Conservation (phyloP, 2,329 filamentous ascomycete species). For the Beauveria pseudobassiana region DNA sequence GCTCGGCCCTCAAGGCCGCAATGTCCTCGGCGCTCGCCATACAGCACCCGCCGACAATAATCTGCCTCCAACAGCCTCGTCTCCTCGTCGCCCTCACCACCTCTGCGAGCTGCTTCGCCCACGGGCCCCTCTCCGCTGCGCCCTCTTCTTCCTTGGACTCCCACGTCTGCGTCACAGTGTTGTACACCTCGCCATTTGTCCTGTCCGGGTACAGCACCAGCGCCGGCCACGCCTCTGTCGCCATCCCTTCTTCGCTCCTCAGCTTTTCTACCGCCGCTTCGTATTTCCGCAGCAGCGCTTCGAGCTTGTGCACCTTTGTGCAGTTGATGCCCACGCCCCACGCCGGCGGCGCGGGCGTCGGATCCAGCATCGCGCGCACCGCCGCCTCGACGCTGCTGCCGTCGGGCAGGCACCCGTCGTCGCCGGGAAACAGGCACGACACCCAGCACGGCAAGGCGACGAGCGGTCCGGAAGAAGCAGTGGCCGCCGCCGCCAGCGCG, state of each 20-base stretch:
- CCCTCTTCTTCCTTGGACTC: constrained; percentile 33
- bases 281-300: constrained; percentile 45
- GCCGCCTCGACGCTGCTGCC: constrained; percentile 35
- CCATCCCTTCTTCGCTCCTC: constrained; percentile 24
- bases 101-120: constrained; percentile 38
- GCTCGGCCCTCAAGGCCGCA: constrained; percentile 17
- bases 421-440: constrained; percentile 52
- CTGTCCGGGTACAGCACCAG: constrained; percentile 63
- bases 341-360: constrained; percentile 22
- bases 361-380: constrained; percentile 31
- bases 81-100: constrained; percentile 30
- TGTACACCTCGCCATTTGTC: constrained; percentile 60
- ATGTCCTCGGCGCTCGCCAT: constrained; percentile 35
- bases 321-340: constrained; percentile 64
- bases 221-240: constrained; percentile 36
- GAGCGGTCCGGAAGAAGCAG: constrained; percentile 9
- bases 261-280: constrained; percentile 40
- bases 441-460: constrained; percentile 48
- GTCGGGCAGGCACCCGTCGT: constrained; percentile 47
- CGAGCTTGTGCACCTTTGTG: constrained; percentile 57
- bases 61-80: constrained; percentile 34
- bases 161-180: constrained; percentile 56
- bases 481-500: constrained; percentile 25
- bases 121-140: constrained; percentile 23
- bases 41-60: constrained; percentile 48